A percentile compares a stretch with the other conserved stretches of the same genome.
These are phyloP conservation scores for Cystofilobasidium macerans DNA, from an alignment of 768 basidiomycete species.

Conservation along the genomic window DNA sequence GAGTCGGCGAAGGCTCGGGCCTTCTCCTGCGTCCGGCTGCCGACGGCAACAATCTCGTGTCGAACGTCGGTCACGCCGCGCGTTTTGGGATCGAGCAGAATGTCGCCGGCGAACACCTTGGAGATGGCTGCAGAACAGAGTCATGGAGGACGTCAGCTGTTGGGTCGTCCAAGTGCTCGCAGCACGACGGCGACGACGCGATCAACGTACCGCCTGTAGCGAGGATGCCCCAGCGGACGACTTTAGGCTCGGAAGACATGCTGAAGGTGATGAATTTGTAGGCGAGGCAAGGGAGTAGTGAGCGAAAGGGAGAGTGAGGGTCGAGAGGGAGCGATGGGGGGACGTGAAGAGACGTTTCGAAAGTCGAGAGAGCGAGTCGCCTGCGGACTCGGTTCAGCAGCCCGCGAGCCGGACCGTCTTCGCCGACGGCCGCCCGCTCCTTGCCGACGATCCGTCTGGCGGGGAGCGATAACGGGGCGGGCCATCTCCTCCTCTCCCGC, in stretches of 20 bases:
- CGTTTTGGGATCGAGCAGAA: slow-evolving; percentile 65
- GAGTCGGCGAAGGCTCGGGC: slow-evolving; percentile 58
- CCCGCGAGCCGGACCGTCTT: too few relatives aligned
- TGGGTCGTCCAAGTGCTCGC: not conserved
- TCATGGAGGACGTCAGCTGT: not conserved
- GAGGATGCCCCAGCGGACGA: slow-evolving; percentile 72
- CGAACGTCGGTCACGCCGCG: slow-evolving; percentile 33
- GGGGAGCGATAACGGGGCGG: too few relatives aligned
- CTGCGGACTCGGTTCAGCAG: too few relatives aligned
- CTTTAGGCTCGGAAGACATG: not conserved
- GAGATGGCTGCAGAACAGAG: slow-evolving; percentile 45
- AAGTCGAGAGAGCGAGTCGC: too few relatives aligned
- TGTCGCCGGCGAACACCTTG: slow-evolving; percentile 56
- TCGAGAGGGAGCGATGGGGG: too few relatives aligned
- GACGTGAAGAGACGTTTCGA: too few relatives aligned
- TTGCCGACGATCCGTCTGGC: too few relatives aligned
- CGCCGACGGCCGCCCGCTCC: too few relatives aligned
- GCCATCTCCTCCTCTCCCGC: too few relatives aligned
- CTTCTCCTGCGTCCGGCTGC: slow-evolving; percentile 58
- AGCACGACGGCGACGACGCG: not conserved
- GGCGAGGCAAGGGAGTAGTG: too few relatives aligned
- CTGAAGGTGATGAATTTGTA: too few relatives aligned
- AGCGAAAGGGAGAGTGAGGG: too few relatives aligned
- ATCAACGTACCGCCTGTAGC: slow-evolving; percentile 44
- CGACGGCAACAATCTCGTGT: slow-evolving; percentile 48